Evolutionary conservation across 78 protist genomes (phyloP).

Genomic region (Dictyostelium purpureum): DNA sequence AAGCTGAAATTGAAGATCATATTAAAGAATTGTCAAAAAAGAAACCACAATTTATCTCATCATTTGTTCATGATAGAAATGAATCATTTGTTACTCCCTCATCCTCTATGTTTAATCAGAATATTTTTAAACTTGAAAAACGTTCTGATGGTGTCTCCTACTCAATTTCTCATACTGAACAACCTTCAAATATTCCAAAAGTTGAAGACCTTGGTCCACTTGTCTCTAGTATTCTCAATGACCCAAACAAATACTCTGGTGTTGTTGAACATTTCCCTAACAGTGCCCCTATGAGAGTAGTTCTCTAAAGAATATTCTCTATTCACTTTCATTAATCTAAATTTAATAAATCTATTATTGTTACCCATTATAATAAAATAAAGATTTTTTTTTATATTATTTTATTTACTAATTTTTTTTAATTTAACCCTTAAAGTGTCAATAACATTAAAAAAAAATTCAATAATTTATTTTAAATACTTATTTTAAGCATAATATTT

Average conservation of each 20-base stretch:
- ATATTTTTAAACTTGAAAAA: not conserved
- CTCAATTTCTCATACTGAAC: not conserved
- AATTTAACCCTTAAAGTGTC: too few relatives aligned
- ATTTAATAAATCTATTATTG: too few relatives aligned
- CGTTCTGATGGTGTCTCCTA: not conserved
- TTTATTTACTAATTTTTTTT: too few relatives aligned
- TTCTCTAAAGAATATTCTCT: too few relatives aligned
- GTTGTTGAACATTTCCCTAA: too few relatives aligned
- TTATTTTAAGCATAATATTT: too few relatives aligned
- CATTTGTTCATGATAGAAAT: not conserved
- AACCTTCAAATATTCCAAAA: slow-evolving; percentile 1
- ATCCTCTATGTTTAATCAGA: not conserved
- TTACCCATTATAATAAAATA: too few relatives aligned
- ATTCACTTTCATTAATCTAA: too few relatives aligned
- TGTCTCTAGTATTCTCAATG: not conserved
- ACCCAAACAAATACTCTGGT: slow-evolving; percentile 3
- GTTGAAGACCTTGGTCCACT: not conserved
- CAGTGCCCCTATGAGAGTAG: too few relatives aligned
- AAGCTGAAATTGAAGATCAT: not conserved
- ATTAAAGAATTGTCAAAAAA: not conserved
- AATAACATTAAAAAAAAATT: too few relatives aligned
- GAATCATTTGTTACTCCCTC: not conserved
- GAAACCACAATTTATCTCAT: not conserved
- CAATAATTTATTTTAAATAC: too few relatives aligned
- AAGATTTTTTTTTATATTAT: too few relatives aligned